These are phyloP conservation scores for Thalassiosira livingstoniorum DNA, from an alignment of 352 stramenopile species.

Conservation along the genomic window DNA sequence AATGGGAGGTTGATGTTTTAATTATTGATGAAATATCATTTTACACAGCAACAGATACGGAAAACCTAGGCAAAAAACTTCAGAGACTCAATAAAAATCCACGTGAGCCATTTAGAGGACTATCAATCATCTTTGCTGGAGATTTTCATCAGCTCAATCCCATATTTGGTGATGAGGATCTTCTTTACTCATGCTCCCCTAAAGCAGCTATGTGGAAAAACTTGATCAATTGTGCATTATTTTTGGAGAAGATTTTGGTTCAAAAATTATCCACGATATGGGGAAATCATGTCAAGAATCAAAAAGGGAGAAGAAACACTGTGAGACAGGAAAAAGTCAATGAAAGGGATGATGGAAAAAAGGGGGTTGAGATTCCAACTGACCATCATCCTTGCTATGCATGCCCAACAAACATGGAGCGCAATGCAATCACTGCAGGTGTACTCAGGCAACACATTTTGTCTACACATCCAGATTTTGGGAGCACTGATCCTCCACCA, in stretches of 20 bases:
- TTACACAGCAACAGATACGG: too few species aligned
- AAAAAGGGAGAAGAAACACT: slow-evolving; percentile 18
- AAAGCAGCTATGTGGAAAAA: slow-evolving; percentile 1
- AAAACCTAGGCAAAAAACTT: too few species aligned
- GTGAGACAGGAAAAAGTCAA: slow-evolving; percentile 5
- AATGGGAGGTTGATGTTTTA: too few species aligned
- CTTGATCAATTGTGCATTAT: slow-evolving; percentile 40
- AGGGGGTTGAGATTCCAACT: slow-evolving; percentile 8
- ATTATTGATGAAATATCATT: too few species aligned
- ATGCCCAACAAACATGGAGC: slow-evolving; percentile 35
- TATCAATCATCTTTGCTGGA: slow-evolving; percentile 54
- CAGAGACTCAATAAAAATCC: too few species aligned
- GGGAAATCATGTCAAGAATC: slow-evolving; percentile 41
- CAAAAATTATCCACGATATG: slow-evolving; percentile 51
- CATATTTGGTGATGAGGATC: slow-evolving; percentile 13
- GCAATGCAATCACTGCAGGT: slow-evolving; percentile 26
- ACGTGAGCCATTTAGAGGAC: slow-evolving; percentile 44
- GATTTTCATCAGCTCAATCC: slow-evolving; percentile 59
- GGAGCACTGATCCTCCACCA: slow-evolving; percentile 15
- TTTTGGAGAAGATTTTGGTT: slow-evolving; percentile 48
- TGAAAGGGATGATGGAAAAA: slow-evolving; percentile 18
- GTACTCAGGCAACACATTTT: slow-evolving; percentile 30
- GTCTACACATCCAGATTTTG: slow-evolving; percentile 12
- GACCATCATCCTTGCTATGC: slow-evolving; percentile 12
- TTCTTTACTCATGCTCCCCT: slow-evolving; percentile 24